Evolutionary conservation across 2,329 filamentous ascomycete genomes (phyloP).

Genomic region (Penicillium oxalicum): DNA sequence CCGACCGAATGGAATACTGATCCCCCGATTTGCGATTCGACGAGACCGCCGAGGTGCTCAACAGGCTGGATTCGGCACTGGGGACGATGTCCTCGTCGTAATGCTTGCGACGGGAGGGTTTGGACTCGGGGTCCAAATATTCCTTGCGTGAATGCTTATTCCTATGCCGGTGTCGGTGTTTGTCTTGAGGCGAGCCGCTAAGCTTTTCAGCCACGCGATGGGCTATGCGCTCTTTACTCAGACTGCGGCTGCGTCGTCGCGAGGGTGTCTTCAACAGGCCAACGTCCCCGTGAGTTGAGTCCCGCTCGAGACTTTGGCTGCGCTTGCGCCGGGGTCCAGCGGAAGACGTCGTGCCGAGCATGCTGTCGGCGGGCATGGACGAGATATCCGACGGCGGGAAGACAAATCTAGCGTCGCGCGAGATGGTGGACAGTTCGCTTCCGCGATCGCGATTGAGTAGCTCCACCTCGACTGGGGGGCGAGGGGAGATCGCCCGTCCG

Average conservation of each 20-base stretch:
- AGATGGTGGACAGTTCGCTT: conserved; percentile 59
- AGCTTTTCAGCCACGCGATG: conserved; percentile 66
- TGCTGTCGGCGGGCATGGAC: conserved; percentile 66
- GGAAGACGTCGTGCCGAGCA: conserved; percentile 52
- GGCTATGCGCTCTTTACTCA: conserved; percentile 61
- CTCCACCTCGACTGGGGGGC: conserved; percentile 79
- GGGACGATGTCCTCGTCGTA: conserved; percentile 50
- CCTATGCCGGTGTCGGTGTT: conserved; percentile 37
- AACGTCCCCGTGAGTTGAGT: conserved; percentile 27
- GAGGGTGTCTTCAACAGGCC: conserved; percentile 55
- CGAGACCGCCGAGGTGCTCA: conserved; percentile 52
- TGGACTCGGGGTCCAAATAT: conserved; percentile 39
- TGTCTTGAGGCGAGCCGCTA: conserved; percentile 46
- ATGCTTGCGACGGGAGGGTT: conserved; percentile 44
- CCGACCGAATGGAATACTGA: conserved; percentile 54
- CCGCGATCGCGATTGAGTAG: conserved; percentile 62
- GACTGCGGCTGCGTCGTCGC: conserved; percentile 55
- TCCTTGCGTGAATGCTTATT: conserved; percentile 43
- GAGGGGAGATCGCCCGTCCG: conserved; percentile 64
- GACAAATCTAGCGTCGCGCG: conserved; percentile 59
- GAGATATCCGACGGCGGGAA: conserved; percentile 79
- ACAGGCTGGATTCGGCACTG: conserved; percentile 56
- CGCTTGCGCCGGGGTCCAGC: conserved; percentile 43
- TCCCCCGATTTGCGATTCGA: conserved; percentile 51
- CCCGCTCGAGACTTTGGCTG: conserved; percentile 47